Base-by-base conservation (phyloP, 345 rosid genomes). In the Adansonia digitata region DNA sequence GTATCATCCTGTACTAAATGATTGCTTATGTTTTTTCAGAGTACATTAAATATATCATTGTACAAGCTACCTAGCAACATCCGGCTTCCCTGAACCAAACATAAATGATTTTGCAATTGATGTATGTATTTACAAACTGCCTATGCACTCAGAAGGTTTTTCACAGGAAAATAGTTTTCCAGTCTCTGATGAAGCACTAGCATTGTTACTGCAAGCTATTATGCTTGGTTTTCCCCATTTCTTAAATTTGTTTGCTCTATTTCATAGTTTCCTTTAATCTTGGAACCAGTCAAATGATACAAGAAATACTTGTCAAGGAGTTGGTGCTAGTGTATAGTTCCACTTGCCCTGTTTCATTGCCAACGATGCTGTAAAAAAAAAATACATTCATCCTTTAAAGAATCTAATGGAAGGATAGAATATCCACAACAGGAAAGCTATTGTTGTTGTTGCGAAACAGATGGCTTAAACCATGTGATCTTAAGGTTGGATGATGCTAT, bases 21-120 rank as follows among this genome's bases (percentile, higher is more conserved):
- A 18, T 29, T 49, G 15, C 42, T 53, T 69, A n/a, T 22, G 2
- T 35, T 26, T 26, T 63, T 55, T 1, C 40, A 49, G 52, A 73
- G 37, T 37, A 46, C 27, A 45, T 26, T 37, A n/a, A 42, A 61
- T 43, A 26, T 49, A 42, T 24, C 37, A 40, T 6, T 56, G 5
- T 31, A 24, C n/a, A 35, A 39, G 24, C 46, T 63, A 35, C 35
- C 39, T 63, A 31, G 37, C 57, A n/a, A n/a, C n/a, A n/a, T n/a
- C n/a, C n/a, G n/a, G n/a, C n/a, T n/a, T n/a, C n/a, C n/a, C n/a
- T n/a, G n/a, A n/a, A n/a, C n/a, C n/a, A n/a, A n/a, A n/a, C n/a
- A n/a, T n/a, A n/a, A n/a, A n/a, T n/a, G n/a, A n/a, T 62, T 43
- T 52, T 69, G 69, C 69, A 34, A 69, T 69, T 14, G 56, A 68